Base-by-base conservation (phyloP, 352 stramenopile genomes). In the Thalassiosira exigua region DNA sequence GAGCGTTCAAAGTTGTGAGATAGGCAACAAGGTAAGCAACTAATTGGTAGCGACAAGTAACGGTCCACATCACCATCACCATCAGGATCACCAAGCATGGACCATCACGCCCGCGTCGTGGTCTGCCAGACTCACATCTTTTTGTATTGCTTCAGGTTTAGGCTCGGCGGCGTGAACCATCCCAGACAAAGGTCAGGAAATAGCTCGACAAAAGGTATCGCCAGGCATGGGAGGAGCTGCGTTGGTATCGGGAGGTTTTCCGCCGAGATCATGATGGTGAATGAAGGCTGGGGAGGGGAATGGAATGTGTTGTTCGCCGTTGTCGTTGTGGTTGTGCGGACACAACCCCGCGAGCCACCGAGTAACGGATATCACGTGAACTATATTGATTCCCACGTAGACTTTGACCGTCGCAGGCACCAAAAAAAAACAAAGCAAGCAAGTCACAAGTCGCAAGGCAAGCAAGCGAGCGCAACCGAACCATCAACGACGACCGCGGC, bases 201-300 rank as follows among this genome's bases (percentile, higher is more conserved):
- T 21, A 84, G 61, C 46, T 84, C 75, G 1, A 84, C 75, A 42
- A 79, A 66, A n/a, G 75, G 75, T 42, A 84, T 66, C 41, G 54
- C 75, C 50, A 83, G 54, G 36, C 60, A 54, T 21, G 75, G 75
- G 17, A 83, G 46, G 44, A 83, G 75, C 57, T 75, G 61, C 14
- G 17, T 83, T n/a, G 68, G 75, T 19, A 83, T 52, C 21, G 46
- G 36, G 7, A 44, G 36, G n/a, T n/a, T n/a, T n/a, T n/a, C n/a
- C n/a, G n/a, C n/a, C n/a, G n/a, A n/a, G n/a, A n/a, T n/a, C n/a
- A n/a, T n/a, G n/a, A n/a, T n/a, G n/a, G n/a, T n/a, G n/a, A n/a
- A n/a, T n/a, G n/a, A n/a, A n/a, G n/a, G n/a, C n/a, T n/a, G n/a
- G n/a, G n/a, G n/a, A n/a, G n/a, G n/a, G n/a, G n/a, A n/a, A n/a